These are phyloP conservation scores for Taphrina wiesneri DNA, from an alignment of 1,139 yeast genomes.

Conservation along the genomic window DNA sequence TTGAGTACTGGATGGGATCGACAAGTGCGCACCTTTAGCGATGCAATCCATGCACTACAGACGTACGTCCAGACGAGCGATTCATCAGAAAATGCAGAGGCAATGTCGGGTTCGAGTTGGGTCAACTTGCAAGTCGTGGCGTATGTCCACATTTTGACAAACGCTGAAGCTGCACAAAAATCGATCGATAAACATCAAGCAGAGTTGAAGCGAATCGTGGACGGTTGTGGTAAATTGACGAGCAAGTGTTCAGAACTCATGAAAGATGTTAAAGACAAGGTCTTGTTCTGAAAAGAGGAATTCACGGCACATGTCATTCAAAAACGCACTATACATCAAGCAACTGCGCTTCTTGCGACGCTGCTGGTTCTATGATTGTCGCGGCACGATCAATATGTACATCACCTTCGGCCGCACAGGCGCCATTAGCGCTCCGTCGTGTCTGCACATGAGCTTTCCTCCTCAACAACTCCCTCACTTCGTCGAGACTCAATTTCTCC, in stretches of 20 bases:
- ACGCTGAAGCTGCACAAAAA: neutral
- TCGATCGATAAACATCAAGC: neutral
- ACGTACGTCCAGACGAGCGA: neutral
- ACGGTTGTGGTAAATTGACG: neutral
- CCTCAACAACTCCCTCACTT: neutral
- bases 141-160: neutral
- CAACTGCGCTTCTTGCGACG: neutral
- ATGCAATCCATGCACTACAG: neutral
- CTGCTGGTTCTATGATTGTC: neutral
- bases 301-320: neutral
- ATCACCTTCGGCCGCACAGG: neutral
- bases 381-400: neutral
- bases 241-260: neutral
- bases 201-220: neutral
- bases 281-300: neutral
- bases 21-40: neutral
- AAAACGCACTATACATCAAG: neutral
- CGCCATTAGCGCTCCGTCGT: neutral
- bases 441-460: slow-evolving; percentile 3
- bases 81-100: neutral
- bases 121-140: neutral
- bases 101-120: neutral
- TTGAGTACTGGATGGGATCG: neutral
- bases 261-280: neutral
- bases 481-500: neutral